Evolutionary conservation across 208 protist species (phyloP).

Genomic region (Acanthamoeba lenticulata): DNA sequence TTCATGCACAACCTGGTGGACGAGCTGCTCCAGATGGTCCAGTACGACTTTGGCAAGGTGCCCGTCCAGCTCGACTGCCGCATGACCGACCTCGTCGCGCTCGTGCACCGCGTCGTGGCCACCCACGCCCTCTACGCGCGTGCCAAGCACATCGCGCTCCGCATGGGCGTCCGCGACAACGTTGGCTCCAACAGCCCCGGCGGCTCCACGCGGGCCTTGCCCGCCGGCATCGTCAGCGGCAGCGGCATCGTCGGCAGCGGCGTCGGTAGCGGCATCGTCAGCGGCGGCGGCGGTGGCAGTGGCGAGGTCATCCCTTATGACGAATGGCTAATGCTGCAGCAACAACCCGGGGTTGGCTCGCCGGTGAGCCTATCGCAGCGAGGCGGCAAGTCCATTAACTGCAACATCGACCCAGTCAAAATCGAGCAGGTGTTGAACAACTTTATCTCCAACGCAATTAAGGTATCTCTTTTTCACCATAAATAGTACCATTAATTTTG

Average conservation of each 20-base stretch:
- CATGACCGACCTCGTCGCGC: neutral
- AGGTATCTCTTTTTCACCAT: too few species aligned
- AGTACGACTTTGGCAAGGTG: neutral
- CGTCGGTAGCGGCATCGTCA: too few species aligned
- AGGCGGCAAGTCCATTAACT: neutral
- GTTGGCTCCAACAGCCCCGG: neutral
- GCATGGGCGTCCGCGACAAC: neutral
- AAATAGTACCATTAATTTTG: too few species aligned
- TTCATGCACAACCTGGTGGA: conserved; percentile 23
- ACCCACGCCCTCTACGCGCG: neutral
- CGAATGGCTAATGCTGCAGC: neutral
- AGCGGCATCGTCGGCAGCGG: too few species aligned
- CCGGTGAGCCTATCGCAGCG: too few species aligned
- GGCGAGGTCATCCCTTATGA: neutral
- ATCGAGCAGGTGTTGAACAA: conserved; percentile 30
- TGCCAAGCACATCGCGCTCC: neutral
- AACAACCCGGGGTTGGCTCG: too few species aligned
- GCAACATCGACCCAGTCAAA: neutral
- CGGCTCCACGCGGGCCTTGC: too few species aligned
- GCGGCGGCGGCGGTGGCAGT: neutral
- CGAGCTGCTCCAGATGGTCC: neutral
- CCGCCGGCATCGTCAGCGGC: too few species aligned
- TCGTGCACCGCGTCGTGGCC: neutral
- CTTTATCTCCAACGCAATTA: neutral
- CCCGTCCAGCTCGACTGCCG: neutral